Conservation (phyloP, 1,284 basidiomycete species). For the Papiliotrema laurentii region DNA sequence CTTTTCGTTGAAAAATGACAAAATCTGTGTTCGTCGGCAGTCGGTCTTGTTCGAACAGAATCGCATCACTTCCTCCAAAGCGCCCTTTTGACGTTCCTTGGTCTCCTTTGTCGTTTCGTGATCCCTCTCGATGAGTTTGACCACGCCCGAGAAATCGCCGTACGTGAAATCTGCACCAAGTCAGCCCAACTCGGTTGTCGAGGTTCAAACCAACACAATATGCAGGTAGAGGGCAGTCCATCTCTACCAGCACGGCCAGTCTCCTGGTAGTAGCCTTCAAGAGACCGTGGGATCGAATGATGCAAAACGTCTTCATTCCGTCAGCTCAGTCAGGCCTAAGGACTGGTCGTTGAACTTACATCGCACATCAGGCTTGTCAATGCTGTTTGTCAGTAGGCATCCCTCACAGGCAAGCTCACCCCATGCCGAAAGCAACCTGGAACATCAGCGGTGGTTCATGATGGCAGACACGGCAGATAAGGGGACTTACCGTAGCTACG, state of each 20-base stretch:
- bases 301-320: slow-evolving; percentile 65
- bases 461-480: not conserved
- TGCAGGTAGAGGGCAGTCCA: slow-evolving; percentile 60
- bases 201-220: slow-evolving; percentile 51
- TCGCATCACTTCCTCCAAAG: slow-evolving; percentile 58
- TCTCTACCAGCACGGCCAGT: slow-evolving; percentile 80
- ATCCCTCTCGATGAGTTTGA: slow-evolving; percentile 57
- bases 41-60: slow-evolving; percentile 79
- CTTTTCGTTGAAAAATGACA: slow-evolving; percentile 53
- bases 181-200: slow-evolving; percentile 29
- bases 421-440: slow-evolving; percentile 92
- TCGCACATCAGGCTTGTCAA: slow-evolving; percentile 74
- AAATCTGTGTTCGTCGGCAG: slow-evolving; percentile 79
- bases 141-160: slow-evolving; percentile 49
- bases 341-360: slow-evolving; percentile 44
- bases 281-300: slow-evolving; percentile 61
- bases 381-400: no score
- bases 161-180: slow-evolving; percentile 55
- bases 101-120: slow-evolving; percentile 52
- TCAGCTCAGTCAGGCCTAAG: slow-evolving; percentile 10
- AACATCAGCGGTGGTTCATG: slow-evolving; percentile 3
- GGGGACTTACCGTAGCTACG: slow-evolving; percentile 68
- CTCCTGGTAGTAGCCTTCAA: slow-evolving; percentile 78
- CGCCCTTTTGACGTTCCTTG: slow-evolving; percentile 57
- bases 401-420: no score